Evolutionary conservation across 192 early-diverging fungal species (phyloP).

Genomic region (Linnemannia elongata): DNA sequence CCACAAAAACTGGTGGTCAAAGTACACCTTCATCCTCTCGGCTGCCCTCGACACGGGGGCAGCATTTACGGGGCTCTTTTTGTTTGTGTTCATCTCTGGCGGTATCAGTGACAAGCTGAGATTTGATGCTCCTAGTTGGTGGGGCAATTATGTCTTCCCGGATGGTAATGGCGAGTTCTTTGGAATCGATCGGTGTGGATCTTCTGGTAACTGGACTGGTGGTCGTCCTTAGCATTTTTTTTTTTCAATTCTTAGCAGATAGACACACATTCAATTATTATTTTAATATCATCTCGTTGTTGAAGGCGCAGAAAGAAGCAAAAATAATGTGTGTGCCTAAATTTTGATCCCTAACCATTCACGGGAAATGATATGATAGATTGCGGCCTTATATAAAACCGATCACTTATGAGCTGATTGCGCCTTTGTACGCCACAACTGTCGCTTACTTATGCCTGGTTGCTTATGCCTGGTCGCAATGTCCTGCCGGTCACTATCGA

Average conservation of each 20-base stretch:
- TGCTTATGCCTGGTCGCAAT: no score
- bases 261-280: not conserved
- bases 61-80: slow-evolving; percentile 57
- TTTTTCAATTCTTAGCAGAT: not conserved
- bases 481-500: no score
- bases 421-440: no score
- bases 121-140: slow-evolving; percentile 16
- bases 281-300: not conserved
- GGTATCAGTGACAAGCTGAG: slow-evolving; percentile 24
- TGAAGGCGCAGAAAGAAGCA: no score
- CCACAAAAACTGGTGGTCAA: slow-evolving; percentile 66
- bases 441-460: no score
- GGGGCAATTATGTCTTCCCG: slow-evolving; percentile 20
- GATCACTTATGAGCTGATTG: not conserved
- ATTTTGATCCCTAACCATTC: not conserved
- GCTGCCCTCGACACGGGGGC: slow-evolving; percentile 76
- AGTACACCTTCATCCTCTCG: slow-evolving; percentile 76
- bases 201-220: slow-evolving; percentile 5
- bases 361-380: no score
- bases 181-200: slow-evolving; percentile 14
- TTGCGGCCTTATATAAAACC: not conserved
- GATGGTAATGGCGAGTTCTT: slow-evolving; percentile 16
- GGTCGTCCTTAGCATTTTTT: not conserved
- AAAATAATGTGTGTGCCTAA: not conserved
- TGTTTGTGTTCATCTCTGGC: slow-evolving; percentile 66